Conservation (phyloP, 345 rosid genomes). For the Lagerstroemia speciosa region DNA sequence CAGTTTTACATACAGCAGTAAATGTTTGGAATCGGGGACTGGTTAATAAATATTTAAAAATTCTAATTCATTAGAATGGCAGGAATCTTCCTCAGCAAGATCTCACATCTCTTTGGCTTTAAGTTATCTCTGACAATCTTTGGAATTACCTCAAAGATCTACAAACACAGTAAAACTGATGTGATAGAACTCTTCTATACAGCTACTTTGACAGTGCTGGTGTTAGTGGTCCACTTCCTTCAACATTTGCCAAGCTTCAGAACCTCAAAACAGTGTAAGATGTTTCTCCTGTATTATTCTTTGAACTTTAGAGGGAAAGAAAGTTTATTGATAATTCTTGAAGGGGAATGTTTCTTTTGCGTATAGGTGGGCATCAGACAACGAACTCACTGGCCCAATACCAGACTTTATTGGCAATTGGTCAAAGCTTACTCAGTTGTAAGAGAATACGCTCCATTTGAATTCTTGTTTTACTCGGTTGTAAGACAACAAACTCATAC, state of each 20-base stretch:
- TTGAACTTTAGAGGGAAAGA: neutral
- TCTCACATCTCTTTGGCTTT: neutral
- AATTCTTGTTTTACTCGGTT: no score
- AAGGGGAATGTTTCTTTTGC: neutral
- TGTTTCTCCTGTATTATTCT: neutral
- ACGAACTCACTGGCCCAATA: slow-evolving; percentile 46
- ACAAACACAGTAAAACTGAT: no score
- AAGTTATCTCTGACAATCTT: neutral
- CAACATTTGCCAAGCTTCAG: slow-evolving; percentile 22
- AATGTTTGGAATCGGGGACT: no score
- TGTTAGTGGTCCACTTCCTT: slow-evolving; percentile 39
- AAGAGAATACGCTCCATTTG: slow-evolving; percentile 9
- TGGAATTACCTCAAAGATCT: neutral
- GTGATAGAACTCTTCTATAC: neutral
- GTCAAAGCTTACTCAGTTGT: slow-evolving; percentile 46
- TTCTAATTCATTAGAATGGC: no score
- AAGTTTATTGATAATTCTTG: neutral
- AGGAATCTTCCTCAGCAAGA: no score
- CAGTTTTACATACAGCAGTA: neutral
- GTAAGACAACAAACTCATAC: no score
- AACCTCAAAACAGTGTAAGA: slow-evolving; percentile 28
- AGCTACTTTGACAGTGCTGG: slow-evolving; percentile 22
- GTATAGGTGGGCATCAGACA: slow-evolving; percentile 56
- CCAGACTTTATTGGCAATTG: slow-evolving; percentile 72
- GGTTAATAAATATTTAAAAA: no score